A percentile compares a stretch with the other conserved stretches of the same genome.
phyloP scores from a whole-genome alignment of 2,329 filamentous ascomycete genomes.

The Colletotrichum truncatum region DNA sequence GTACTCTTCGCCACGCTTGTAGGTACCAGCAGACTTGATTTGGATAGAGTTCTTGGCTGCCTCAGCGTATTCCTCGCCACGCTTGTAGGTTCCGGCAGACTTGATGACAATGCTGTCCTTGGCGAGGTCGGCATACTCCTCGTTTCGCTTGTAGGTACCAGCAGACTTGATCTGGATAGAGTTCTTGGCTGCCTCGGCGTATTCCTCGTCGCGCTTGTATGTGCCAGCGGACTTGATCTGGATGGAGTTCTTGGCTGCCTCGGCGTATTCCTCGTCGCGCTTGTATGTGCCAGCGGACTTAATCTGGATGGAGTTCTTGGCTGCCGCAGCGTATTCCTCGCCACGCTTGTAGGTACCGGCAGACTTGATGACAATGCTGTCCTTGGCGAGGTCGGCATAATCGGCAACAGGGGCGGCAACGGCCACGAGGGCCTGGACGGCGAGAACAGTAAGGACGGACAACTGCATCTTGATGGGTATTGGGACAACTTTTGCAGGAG shows the following conservation, averaged over 20 bases:
- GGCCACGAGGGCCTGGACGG: conserved; percentile 15
- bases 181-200: no score
- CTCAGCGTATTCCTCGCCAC: conserved; percentile 1
- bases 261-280: neutral
- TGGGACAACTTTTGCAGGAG: no score
- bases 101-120: conserved; percentile 10
- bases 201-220: no score
- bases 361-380: conserved; percentile 12
- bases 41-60: neutral
- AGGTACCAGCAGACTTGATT: no score
- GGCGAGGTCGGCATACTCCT: neutral
- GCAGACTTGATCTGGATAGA: no score
- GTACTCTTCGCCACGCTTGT: neutral
- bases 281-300: neutral
- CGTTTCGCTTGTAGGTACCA: no score
- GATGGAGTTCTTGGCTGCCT: no score
- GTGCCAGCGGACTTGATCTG: no score
- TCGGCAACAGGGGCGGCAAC: conserved; percentile 7
- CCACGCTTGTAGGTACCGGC: neutral
- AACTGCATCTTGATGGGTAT: conserved; percentile 8
- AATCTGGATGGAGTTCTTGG: neutral
- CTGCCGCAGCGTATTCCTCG: neutral
- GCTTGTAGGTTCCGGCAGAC: conserved; percentile 2
- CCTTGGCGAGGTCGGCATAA: no score
- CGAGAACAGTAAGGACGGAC: neutral